Evolutionary conservation across 495 filamentous ascomycete species (phyloP).

Genomic region (Aspergillus haitiensis): DNA sequence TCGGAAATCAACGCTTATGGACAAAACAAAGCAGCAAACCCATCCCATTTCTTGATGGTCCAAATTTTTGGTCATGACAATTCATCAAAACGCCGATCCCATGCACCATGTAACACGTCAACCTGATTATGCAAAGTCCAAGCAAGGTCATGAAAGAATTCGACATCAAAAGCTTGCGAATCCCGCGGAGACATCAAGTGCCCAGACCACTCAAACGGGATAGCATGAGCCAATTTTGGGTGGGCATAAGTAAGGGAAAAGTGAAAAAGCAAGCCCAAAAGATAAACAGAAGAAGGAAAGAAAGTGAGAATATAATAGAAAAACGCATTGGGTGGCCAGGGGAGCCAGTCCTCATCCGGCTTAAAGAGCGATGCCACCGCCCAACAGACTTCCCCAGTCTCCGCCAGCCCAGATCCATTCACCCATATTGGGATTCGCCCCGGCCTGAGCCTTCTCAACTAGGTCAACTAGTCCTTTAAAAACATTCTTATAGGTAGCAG

Average conservation of each 20-base stretch:
- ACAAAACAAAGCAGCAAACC: background rate
- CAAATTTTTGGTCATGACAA: constrained; percentile 5
- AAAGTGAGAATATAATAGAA: no score
- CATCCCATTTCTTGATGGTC: background rate
- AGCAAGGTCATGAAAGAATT: constrained; percentile 8
- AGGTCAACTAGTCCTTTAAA: constrained; percentile 43
- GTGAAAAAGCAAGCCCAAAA: constrained; percentile 9
- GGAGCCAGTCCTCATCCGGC: constrained; percentile 2
- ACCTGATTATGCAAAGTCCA: constrained; percentile 14
- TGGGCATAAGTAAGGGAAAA: background rate
- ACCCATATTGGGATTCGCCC: constrained; percentile 40
- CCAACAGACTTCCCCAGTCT: constrained; percentile 45
- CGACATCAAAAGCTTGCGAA: background rate
- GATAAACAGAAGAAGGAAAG: constrained; percentile 9
- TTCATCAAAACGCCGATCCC: constrained; percentile 19
- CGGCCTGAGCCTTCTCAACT: constrained; percentile 38
- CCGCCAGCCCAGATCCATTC: constrained; percentile 52
- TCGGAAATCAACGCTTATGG: background rate
- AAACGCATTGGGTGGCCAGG: background rate
- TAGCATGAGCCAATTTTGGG: background rate
- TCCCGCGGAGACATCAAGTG: background rate
- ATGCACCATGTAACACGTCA: constrained; percentile 27
- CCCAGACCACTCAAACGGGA: background rate
- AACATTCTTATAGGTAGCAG: constrained; percentile 38
- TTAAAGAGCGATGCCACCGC: constrained; percentile 42